These are phyloP conservation scores for Rhodotorula sphaerocarpa DNA, from an alignment of 768 basidiomycete species.

Conservation along the genomic window DNA sequence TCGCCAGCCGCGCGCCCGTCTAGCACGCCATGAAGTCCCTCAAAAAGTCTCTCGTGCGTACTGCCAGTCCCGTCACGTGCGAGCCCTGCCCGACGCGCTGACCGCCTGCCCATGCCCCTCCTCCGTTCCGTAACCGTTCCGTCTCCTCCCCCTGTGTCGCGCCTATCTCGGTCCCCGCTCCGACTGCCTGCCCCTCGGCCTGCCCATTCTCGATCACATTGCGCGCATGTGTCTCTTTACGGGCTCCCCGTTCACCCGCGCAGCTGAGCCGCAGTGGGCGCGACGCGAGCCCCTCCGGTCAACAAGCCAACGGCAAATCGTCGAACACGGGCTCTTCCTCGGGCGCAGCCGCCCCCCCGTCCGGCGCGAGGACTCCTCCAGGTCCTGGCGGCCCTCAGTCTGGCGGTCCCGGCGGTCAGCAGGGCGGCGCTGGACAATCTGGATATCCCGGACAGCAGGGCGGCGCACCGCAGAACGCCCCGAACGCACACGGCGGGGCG, in stretches of 20 bases:
- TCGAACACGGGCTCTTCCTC: background rate
- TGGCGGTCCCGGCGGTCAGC: no score
- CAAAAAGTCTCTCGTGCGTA: constrained; percentile 47
- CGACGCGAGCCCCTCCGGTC: constrained; percentile 14
- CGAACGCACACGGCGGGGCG: no score
- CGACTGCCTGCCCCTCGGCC: background rate
- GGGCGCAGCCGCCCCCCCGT: background rate
- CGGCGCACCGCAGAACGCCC: no score
- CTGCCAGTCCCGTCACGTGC: background rate
- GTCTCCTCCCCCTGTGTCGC: background rate
- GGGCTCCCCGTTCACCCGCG: no score
- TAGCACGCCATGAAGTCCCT: constrained; percentile 43
- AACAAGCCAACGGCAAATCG: constrained; percentile 28
- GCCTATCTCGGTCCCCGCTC: background rate
- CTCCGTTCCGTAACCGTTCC: no score
- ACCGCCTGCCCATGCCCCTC: no score
- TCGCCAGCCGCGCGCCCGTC: background rate
- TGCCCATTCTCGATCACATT: constrained; percentile 16
- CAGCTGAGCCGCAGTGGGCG: constrained; percentile 31
- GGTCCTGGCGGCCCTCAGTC: no score
- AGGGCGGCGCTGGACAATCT: no score
- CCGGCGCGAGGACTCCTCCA: constrained; percentile 9
- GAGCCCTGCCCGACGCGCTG: no score
- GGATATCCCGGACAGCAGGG: no score
- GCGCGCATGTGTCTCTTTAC: no score